Base-by-base conservation (phyloP, 306 rosid species). In the Vigna nakashimae region DNA sequence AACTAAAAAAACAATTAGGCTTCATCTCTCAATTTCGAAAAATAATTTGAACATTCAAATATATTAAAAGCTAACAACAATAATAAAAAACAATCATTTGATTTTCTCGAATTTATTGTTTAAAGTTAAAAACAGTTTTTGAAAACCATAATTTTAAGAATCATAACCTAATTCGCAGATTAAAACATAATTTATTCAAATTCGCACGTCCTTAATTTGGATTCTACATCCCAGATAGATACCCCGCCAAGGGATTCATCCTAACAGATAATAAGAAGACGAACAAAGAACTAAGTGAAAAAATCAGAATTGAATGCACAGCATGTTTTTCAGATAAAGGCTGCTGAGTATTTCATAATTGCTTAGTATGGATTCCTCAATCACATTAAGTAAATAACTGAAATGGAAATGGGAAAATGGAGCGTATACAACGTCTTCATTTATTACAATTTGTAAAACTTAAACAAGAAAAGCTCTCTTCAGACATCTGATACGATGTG, bases 381-480 rank as follows among this genome's bases (percentile, higher is more conserved):
- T 30, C 40, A 57, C 53, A 42, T 62, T 34, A 46, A 45, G 62
- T 22, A 69, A 60, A 69, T 58, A 72, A 56, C 16, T 24, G 46
- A 75, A 70, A 70, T 69, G 82, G 15, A 64, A 71, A 63, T 24
- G 13, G 26, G 43, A 65, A 73, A 59, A 62, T 28, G 78, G 42
- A 12, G 83, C 55, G 81, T 71, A 36, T 17, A 69, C 59, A 51
- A 55, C 75, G 83, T 67, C 73, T 38, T 83, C 69, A 2, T 65
- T 91, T 91, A 91, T 91, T 89, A 48, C 73, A 76, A 65, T 73
- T 73, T 58, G 63, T 58, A 36, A 84, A 45, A 58, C 79, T 80
- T 64, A 83, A 18, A 57, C 73, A 64, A 43, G 49, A 43, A 71
- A 81, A 55, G 48, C 40, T 71, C 80, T 64, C 72, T 11, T 5